These are phyloP conservation scores for Penicillium fuscoglaucum DNA, from an alignment of 2,329 filamentous ascomycete genomes.

Conservation along the genomic window DNA sequence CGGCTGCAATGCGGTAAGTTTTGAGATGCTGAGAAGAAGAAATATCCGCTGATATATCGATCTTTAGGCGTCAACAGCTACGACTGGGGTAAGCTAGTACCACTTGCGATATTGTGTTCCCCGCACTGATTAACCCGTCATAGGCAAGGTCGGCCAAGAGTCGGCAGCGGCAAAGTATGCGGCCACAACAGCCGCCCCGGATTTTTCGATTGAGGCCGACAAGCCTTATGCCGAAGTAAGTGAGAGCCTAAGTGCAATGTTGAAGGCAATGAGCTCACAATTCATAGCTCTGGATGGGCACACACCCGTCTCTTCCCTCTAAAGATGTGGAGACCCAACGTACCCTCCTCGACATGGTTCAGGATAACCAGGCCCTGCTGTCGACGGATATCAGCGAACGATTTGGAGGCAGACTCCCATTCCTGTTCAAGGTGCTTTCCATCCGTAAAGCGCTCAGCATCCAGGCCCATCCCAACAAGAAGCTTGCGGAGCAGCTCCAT, in stretches of 20 bases:
- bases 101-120: slow-evolving; percentile 10
- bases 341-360: slow-evolving; percentile 80
- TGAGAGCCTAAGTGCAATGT: neutral
- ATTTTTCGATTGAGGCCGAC: slow-evolving; percentile 76
- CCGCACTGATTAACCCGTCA: slow-evolving; percentile 31
- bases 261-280: slow-evolving; percentile 9
- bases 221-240: slow-evolving; percentile 90
- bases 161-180: slow-evolving; percentile 90
- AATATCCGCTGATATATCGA: neutral
- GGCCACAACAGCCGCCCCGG: slow-evolving; percentile 73
- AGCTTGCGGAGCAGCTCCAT: slow-evolving; percentile 85
- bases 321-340: slow-evolving; percentile 83
- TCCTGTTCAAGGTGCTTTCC: slow-evolving; percentile 96
- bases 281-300: slow-evolving; percentile 93
- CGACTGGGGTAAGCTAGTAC: slow-evolving; percentile 73
- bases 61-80: slow-evolving; percentile 89
- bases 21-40: neutral
- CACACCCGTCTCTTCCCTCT: slow-evolving; percentile 92
- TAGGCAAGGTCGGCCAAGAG: slow-evolving; percentile 79
- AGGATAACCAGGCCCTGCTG: slow-evolving; percentile 82
- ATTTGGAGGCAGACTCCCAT: slow-evolving; percentile 82
- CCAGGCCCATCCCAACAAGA: slow-evolving; percentile 95
- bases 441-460: slow-evolving; percentile 96
- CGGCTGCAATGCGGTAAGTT: slow-evolving; percentile 64
- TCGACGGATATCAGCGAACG: slow-evolving; percentile 69